A percentile compares a stretch with the other conserved stretches of the same genome.
Conservation (phyloP, 805 yeast species). For the Candida saitoana region DNA sequence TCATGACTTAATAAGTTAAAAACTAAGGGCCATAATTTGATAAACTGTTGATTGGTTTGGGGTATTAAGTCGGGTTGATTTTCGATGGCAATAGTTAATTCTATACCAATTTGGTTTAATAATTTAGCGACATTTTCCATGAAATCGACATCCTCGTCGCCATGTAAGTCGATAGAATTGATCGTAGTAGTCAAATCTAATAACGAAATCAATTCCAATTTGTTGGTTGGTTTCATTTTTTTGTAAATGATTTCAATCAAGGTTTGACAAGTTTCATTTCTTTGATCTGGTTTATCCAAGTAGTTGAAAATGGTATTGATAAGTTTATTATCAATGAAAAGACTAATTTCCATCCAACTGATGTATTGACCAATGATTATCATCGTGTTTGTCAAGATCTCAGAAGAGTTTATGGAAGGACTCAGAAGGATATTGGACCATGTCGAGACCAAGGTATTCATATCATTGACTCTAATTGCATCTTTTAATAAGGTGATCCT, state of each 20-base stretch:
- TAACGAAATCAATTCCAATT: constrained; percentile 63
- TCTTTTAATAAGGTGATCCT: constrained; percentile 78
- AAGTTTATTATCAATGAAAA: constrained; percentile 61
- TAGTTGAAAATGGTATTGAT: constrained; percentile 56
- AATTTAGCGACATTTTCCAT: constrained; percentile 74
- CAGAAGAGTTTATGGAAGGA: constrained; percentile 20
- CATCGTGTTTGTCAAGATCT: constrained; percentile 55
- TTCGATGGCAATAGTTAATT: constrained; percentile 63
- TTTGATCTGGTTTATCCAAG: constrained; percentile 45
- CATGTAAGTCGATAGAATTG: constrained; percentile 27
- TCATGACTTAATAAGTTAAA: constrained; percentile 72
- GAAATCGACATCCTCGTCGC: constrained; percentile 55
- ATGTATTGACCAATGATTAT: constrained; percentile 78
- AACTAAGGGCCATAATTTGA: constrained; percentile 67
- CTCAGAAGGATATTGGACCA: constrained; percentile 61
- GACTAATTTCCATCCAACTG: constrained; percentile 85
- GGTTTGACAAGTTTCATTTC: constrained; percentile 56
- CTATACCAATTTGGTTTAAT: constrained; percentile 68
- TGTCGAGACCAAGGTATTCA: constrained; percentile 55
- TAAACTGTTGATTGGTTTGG: constrained; percentile 42
- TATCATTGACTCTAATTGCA: constrained; percentile 70
- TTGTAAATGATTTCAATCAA: constrained; percentile 65
- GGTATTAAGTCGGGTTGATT: constrained; percentile 41
- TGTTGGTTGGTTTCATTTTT: constrained; percentile 72
- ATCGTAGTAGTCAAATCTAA: constrained; percentile 61